Evolutionary conservation across 345 rosid species (phyloP).

Genomic region (Sonneratia alba): DNA sequence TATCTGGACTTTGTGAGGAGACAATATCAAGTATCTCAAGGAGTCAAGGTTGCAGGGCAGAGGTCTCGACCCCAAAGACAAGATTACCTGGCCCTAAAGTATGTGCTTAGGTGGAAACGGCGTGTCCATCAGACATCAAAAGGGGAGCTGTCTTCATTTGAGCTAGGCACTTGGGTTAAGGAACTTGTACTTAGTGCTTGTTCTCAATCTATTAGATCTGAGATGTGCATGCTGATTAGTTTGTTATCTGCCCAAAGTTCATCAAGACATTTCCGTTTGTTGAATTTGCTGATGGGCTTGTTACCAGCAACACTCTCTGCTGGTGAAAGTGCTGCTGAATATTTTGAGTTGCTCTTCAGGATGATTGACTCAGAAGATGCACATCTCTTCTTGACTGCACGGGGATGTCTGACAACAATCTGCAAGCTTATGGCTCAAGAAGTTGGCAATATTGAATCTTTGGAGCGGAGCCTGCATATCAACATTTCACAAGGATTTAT

Average conservation of each 20-base stretch:
- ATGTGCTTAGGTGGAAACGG: conserved; percentile 84
- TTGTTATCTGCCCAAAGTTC: conserved; percentile 80
- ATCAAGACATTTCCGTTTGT: conserved; percentile 63
- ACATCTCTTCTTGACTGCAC: conserved; percentile 85
- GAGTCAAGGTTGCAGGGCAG: conserved; percentile 53
- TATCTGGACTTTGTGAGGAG: conserved; percentile 98
- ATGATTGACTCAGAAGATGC: conserved; percentile 89
- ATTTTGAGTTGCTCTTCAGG: conserved; percentile 86
- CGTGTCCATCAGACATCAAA: conserved; percentile 45
- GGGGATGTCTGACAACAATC: conserved; percentile 69
- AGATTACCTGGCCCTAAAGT: conserved; percentile 84
- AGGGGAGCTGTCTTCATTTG: conserved; percentile 65
- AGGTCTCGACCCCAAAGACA: conserved; percentile 65
- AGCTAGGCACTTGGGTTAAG: conserved; percentile 95
- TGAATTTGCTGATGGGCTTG: conserved; percentile 72
- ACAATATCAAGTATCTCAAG: conserved; percentile 84
- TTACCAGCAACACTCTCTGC: conserved; percentile 82
- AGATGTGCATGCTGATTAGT: conserved; percentile 91
- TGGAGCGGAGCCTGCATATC: conserved; percentile 88
- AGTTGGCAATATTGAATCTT: conserved; percentile 77
- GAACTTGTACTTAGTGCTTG: conserved; percentile 97
- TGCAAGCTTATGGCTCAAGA: conserved; percentile 82
- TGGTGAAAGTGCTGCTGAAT: conserved; percentile 94
- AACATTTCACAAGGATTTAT: conserved; percentile 97
- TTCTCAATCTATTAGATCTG: conserved; percentile 92